These are phyloP conservation scores for Trichoderma oligosporum DNA, from an alignment of 2,329 filamentous ascomycete species.

Conservation along the genomic window DNA sequence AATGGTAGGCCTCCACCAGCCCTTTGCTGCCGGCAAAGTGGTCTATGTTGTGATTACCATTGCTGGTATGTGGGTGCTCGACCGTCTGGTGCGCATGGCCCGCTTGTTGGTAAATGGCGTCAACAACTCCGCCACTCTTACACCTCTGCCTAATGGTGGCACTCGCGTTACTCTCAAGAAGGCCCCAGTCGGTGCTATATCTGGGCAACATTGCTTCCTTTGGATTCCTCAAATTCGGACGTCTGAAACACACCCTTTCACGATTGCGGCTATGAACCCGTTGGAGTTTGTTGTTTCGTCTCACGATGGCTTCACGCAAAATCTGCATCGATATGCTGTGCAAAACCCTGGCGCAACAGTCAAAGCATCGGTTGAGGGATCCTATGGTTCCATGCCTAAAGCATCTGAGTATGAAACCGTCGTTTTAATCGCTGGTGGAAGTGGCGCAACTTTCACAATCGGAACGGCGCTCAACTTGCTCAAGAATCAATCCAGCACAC, in stretches of 20 bases:
- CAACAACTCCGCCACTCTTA: conserved; percentile 52
- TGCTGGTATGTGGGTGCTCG: conserved; percentile 47
- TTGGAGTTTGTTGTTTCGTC: conserved; percentile 58
- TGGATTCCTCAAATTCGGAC: conserved; percentile 58
- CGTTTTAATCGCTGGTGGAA: conserved; percentile 58
- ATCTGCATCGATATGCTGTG: conserved; percentile 50
- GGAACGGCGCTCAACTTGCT: conserved; percentile 39
- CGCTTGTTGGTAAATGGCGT: conserved; percentile 43
- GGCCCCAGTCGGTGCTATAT: conserved; percentile 42
- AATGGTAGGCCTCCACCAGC: conserved; percentile 50
- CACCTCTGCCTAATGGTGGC: conserved; percentile 50
- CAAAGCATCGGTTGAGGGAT: conserved; percentile 53
- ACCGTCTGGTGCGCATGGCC: conserved; percentile 46
- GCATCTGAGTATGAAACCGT: conserved; percentile 52
- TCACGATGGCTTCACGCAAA: conserved; percentile 56
- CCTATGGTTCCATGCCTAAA: conserved; percentile 55
- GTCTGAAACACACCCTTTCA: conserved; percentile 62
- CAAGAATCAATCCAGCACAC: conserved; percentile 24
- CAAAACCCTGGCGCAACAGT: conserved; percentile 47
- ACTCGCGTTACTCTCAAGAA: conserved; percentile 54
- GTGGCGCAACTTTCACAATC: conserved; percentile 55
- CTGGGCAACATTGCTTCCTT: conserved; percentile 61
- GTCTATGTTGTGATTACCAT: conserved; percentile 42
- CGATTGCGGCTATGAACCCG: conserved; percentile 50
- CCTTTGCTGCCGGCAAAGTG: conserved; percentile 40